phyloP scores from a whole-genome alignment of 2,329 filamentous ascomycete genomes.

The Colletotrichum higginsianum region DNA sequence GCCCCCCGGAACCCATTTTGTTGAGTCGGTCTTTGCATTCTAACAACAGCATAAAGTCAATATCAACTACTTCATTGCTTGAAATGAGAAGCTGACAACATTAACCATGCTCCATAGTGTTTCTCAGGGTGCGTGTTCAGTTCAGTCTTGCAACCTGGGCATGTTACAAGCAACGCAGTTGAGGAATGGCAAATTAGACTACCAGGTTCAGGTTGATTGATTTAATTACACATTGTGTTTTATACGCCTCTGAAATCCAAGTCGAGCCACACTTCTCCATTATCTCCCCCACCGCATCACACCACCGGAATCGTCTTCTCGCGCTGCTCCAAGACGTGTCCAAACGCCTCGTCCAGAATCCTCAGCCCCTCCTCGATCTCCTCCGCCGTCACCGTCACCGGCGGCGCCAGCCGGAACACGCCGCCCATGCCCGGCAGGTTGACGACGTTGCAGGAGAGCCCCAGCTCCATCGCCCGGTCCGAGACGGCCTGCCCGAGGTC shows the following conservation, averaged over 20 bases:
- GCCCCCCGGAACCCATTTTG: not conserved
- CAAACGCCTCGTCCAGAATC: slow-evolving; percentile 66
- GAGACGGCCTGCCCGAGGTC: slow-evolving; percentile 61
- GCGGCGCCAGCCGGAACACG: slow-evolving; percentile 66
- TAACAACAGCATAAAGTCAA: too few relatives aligned
- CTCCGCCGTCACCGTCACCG: slow-evolving; percentile 62
- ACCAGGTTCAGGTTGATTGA: too few relatives aligned
- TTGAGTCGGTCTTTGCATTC: not conserved
- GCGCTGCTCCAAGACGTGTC: slow-evolving; percentile 12
- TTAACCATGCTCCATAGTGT: too few relatives aligned
- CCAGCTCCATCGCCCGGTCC: slow-evolving; percentile 59
- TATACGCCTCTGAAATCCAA: too few relatives aligned
- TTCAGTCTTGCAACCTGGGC: too few relatives aligned
- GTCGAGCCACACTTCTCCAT: too few relatives aligned
- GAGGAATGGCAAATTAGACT: too few relatives aligned
- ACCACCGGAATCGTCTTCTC: not conserved
- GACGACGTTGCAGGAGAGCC: slow-evolving; percentile 65
- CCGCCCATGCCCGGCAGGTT: slow-evolving; percentile 63
- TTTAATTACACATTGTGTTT: too few relatives aligned
- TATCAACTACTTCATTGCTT: too few relatives aligned
- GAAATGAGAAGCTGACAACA: too few relatives aligned
- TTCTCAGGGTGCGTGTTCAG: too few relatives aligned
- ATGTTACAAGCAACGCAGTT: too few relatives aligned
- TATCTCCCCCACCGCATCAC: not conserved
- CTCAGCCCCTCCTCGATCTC: slow-evolving; percentile 61